Percentiles rank a stretch among this genome's conserved stretches.
phyloP scores from a whole-genome alignment of 1,139 yeast genomes.

The Debaryomyces singareniensis region DNA sequence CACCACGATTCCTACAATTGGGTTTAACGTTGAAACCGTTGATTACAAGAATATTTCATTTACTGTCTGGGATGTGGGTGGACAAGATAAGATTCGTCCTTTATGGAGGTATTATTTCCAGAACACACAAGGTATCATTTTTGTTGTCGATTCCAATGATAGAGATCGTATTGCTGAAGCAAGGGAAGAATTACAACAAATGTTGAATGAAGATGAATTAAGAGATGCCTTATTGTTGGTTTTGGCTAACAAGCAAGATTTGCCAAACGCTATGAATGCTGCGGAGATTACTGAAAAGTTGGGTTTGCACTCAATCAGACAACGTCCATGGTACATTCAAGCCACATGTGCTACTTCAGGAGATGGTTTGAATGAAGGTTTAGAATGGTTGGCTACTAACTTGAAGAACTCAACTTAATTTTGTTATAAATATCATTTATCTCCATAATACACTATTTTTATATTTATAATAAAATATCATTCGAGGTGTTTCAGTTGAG shows the following conservation, averaged over 20 bases:
- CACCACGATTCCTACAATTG: slow-evolving; percentile 38
- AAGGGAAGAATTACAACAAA: slow-evolving; percentile 38
- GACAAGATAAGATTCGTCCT: slow-evolving; percentile 39
- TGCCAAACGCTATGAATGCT: slow-evolving; percentile 40
- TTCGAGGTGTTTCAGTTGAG: slow-evolving; percentile 1
- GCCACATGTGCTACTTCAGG: slow-evolving; percentile 40
- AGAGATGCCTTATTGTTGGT: slow-evolving; percentile 38
- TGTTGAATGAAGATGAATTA: slow-evolving; percentile 39
- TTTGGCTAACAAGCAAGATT: slow-evolving; percentile 38
- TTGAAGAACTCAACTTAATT: slow-evolving; percentile 17
- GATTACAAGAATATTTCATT: slow-evolving; percentile 37
- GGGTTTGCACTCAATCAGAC: slow-evolving; percentile 37
- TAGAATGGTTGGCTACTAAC: slow-evolving; percentile 37
- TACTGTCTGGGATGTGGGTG: slow-evolving; percentile 42
- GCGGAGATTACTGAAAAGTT: slow-evolving; percentile 39
- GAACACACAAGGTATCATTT: slow-evolving; percentile 38
- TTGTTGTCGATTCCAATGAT: slow-evolving; percentile 38
- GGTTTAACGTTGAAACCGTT: slow-evolving; percentile 37
- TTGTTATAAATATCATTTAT: slow-evolving; percentile 1
- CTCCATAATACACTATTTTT: not conserved
- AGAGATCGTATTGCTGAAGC: slow-evolving; percentile 41
- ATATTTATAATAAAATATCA: not conserved
- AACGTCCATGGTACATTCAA: slow-evolving; percentile 40
- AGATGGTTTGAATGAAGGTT: slow-evolving; percentile 39
- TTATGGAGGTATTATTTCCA: slow-evolving; percentile 41